Evolutionary conservation across 2,329 filamentous ascomycete species (phyloP), one percentile per base, ranked within the genome.

Genomic region (Verticillium nubilum): DNA sequence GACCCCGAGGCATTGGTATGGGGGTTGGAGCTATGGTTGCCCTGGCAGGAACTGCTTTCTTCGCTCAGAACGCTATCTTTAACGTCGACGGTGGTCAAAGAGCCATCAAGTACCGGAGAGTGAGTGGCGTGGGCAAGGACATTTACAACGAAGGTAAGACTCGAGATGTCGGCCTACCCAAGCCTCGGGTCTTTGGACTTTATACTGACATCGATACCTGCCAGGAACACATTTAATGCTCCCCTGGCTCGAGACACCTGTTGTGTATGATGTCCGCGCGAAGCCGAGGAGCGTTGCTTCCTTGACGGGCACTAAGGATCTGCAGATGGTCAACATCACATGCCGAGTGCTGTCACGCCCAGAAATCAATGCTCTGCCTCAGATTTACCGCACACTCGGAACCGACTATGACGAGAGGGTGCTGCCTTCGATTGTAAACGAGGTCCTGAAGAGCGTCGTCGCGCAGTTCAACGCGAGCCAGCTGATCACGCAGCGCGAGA

Each of bases 301-400:
- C 66, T 86, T 99, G 66, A 99, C 95, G 61, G 95, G 95, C 68
- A 99, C 95, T 72, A 99, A 99, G 83, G 95, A 99, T 78, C 80
- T 99, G 77, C 95, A 99, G 82, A 99, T 99, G 95, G 95, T 98
- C 73, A 99, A 99, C 85, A 98, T 99, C 74, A 99, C 94, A 72
- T 99, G 95, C 78, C 94, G 95, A 91, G 95, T 99, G 61, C 90
- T 99, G 58, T 97, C 94, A 61, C 84, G 92, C 68, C 95, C 95
- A 59, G 87, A 92, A 60, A 81, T 99, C 70, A 87, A 91, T 66
- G 90, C 93, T 31, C 86, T 99, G 50, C 95, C 95, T 19, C 92
- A 97, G 78, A 99, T 99, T 71, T 99, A 98, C 84, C 86, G 95
- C 66, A 99, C 95, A 1, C 84, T 99, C 35, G 95, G 95, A 58